Evolutionary conservation across 768 basidiomycete genomes (phyloP).

Genomic region (Sporobolomyces pararoseus): DNA sequence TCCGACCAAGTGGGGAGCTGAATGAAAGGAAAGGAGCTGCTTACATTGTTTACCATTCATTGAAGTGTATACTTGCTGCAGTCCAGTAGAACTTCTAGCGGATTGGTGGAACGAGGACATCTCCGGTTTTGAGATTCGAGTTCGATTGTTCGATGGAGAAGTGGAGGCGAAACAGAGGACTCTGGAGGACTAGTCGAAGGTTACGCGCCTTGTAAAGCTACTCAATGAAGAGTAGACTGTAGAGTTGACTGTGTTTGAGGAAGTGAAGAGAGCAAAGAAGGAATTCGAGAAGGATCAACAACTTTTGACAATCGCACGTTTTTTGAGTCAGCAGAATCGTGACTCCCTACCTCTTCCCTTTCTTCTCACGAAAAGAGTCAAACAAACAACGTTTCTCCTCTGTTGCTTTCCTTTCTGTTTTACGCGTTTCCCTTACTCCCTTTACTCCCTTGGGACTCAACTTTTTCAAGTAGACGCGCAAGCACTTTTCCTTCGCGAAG

Average conservation of each 20-base stretch:
- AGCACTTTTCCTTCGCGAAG: background rate
- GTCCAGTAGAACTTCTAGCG: too few relatives aligned
- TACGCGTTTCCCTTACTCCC: background rate
- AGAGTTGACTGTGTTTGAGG: background rate
- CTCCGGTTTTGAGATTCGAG: too few relatives aligned
- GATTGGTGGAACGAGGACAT: background rate
- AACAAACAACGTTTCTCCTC: too few relatives aligned
- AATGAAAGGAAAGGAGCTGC: background rate
- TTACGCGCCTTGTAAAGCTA: background rate
- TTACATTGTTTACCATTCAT: slow-evolving; percentile 14
- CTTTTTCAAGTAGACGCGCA: background rate
- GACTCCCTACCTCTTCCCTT: background rate
- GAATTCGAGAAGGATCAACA: background rate
- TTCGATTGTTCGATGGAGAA: background rate
- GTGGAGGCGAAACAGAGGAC: too few relatives aligned
- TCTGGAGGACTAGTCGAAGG: background rate
- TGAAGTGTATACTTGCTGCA: slow-evolving; percentile 4
- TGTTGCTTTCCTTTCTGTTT: background rate
- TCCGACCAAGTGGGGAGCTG: too few relatives aligned
- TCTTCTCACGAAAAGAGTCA: background rate
- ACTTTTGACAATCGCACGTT: slow-evolving; percentile 11
- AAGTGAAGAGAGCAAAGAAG: background rate
- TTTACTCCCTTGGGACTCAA: background rate
- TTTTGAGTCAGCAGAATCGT: too few relatives aligned
- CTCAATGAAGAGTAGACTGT: slow-evolving; percentile 1